Percentiles rank a stretch among this genome's conserved stretches.
These are phyloP conservation scores for Dothistroma septosporum DNA, from an alignment of 2,329 filamentous ascomycete genomes.

Conservation along the genomic window DNA sequence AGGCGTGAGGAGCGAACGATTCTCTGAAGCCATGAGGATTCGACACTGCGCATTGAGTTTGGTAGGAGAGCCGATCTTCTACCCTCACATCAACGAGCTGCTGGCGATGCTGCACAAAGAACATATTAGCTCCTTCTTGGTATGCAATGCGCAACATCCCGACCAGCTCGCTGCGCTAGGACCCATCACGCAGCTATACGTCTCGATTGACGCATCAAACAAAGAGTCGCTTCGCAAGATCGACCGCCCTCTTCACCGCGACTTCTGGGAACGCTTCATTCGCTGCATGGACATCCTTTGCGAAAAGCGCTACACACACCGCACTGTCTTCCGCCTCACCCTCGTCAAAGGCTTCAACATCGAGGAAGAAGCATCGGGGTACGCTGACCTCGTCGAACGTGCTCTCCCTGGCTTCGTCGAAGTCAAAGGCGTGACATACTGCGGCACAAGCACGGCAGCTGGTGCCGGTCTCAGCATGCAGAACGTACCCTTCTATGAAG, in stretches of 20 bases:
- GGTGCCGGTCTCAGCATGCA: constrained; percentile 90
- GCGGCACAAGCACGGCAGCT: constrained; percentile 80
- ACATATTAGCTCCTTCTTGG: constrained; percentile 87
- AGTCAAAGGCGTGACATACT: constrained; percentile 95
- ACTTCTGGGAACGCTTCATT: constrained; percentile 96
- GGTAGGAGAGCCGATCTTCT: constrained; percentile 98
- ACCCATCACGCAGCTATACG: constrained; percentile 91
- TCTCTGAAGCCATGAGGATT: constrained; percentile 87
- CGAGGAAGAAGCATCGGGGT: constrained; percentile 85
- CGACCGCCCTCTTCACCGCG: constrained; percentile 84
- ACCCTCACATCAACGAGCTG: constrained; percentile 94
- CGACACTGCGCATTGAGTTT: constrained; percentile 87
- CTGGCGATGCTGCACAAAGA: constrained; percentile 76
- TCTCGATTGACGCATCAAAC: constrained; percentile 92
- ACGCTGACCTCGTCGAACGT: constrained; percentile 80
- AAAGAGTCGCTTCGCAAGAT: constrained; percentile 81
- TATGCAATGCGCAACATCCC: constrained; percentile 96
- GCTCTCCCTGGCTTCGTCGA: constrained; percentile 90
- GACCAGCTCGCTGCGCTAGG: constrained; percentile 78
- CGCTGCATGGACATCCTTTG: constrained; percentile 84
- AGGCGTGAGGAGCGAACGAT: constrained; percentile 85
- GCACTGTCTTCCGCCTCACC: constrained; percentile 90
- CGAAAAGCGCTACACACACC: constrained; percentile 75
- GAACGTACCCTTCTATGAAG: constrained; percentile 94
- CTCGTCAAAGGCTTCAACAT: constrained; percentile 98